phyloP scores from a whole-genome alignment of 164 flowering plant genomes.

The Warburgia ugandensis region DNA sequence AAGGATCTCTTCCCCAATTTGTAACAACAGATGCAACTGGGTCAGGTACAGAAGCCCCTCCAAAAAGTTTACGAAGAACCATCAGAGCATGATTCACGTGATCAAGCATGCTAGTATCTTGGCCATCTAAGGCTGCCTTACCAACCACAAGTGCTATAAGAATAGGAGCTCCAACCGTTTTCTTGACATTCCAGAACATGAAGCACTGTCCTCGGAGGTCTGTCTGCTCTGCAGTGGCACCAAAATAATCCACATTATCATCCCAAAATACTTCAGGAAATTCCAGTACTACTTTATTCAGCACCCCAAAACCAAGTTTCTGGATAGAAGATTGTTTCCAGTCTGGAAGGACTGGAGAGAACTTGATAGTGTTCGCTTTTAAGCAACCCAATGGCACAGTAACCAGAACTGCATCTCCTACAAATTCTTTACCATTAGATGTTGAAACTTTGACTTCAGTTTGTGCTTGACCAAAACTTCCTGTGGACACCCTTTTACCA shows the following conservation, averaged over 20 bases:
- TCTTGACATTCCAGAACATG: constrained; percentile 98
- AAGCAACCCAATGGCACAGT: constrained; percentile 98
- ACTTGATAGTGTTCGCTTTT: constrained; percentile 75
- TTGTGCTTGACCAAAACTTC: constrained; percentile 16
- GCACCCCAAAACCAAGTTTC: constrained; percentile 95
- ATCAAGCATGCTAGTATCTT: constrained; percentile 49
- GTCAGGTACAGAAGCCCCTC: constrained; percentile 67
- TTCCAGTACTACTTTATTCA: constrained; percentile 87
- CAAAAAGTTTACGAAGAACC: constrained; percentile 89
- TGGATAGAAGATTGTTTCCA: constrained; percentile 79
- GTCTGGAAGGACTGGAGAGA: constrained; percentile 78
- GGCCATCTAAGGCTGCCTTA: constrained; percentile 83
- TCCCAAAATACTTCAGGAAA: constrained; percentile 95
- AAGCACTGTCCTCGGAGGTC: constrained; percentile 79
- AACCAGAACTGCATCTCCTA: constrained; percentile 81
- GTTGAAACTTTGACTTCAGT: constrained; percentile 64
- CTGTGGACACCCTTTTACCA: constrained; percentile 15
- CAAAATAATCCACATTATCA: constrained; percentile 94
- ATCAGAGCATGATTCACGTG: constrained; percentile 78
- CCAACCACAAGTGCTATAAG: constrained; percentile 96
- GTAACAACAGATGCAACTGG: constrained; percentile 96
- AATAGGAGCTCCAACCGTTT: constrained; percentile 95
- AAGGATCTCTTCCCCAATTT: constrained; percentile 98
- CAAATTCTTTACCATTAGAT: constrained; percentile 61
- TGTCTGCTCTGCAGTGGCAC: constrained; percentile 92